These are phyloP conservation scores for Phycomyces nitens DNA, from an alignment of 192 early-diverging fungal species.

Conservation along the genomic window DNA sequence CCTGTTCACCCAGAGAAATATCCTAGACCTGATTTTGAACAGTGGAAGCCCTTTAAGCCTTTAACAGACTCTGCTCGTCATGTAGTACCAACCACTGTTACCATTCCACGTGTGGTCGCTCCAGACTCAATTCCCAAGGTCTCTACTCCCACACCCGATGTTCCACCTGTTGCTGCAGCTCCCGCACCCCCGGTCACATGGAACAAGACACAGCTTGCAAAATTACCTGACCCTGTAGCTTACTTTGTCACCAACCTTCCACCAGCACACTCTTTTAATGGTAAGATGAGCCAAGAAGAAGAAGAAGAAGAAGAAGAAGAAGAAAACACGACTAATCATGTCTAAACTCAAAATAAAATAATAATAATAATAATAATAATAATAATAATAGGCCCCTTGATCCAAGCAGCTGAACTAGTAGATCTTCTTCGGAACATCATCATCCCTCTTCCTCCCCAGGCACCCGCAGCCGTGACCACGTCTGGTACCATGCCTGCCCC, in stretches of 20 bases:
- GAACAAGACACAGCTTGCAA: constrained; percentile 17
- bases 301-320: too few species aligned
- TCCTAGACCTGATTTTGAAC: constrained; percentile 69
- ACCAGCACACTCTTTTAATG: constrained; percentile 40
- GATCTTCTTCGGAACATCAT: constrained; percentile 42
- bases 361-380: neutral
- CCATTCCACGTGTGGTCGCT: neutral
- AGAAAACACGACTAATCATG: too few species aligned
- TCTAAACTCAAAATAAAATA: neutral
- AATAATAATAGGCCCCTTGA: constrained; percentile 24
- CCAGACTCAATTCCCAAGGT: neutral
- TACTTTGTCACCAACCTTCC: constrained; percentile 47
- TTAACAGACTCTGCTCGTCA: constrained; percentile 22
- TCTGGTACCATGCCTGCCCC: constrained; percentile 12
- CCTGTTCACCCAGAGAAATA: constrained; percentile 65
- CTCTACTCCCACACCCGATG: constrained; percentile 14
- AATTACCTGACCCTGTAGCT: constrained; percentile 44
- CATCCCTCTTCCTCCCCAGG: constrained; percentile 37
- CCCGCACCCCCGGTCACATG: constrained; percentile 5
- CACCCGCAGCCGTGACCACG: neutral
- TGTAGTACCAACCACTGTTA: constrained; percentile 4
- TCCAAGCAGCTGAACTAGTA: constrained; percentile 37
- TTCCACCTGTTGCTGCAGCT: constrained; percentile 9
- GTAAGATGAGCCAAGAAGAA: neutral
- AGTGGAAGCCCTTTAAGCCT: constrained; percentile 66